Evolutionary conservation across 345 rosid genomes (phyloP), one percentile per base, ranked within the genome.

Genomic region (Linum lewisii): DNA sequence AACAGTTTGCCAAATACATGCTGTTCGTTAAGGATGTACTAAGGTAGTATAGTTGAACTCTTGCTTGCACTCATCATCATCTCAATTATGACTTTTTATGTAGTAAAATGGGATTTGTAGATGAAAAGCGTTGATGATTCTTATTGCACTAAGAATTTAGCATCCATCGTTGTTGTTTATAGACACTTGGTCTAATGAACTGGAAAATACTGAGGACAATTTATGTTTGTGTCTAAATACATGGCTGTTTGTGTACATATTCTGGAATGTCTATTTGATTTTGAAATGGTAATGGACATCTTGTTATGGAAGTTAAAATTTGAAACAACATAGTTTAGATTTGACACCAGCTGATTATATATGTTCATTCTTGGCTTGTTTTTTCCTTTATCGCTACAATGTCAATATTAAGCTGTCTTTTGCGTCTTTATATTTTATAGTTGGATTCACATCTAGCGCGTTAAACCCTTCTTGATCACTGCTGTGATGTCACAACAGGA

Each of bases 1-100:
- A 93, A 76, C 97, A 87, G 57, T 93, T 93, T 70, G 89, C 99
- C 26, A 93, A 93, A 70, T 93, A 85, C 72, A 87, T 93, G 94
- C 79, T 75, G 65, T 93, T 93, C 75, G 87, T 89, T 49, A 93
- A 89, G 73, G 95, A 93, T 72, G 66, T 85, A 61, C 83, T 93
- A 72, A 85, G 99, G 99, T 89, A 67, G 55, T 63, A 22, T 23
- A 53, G 9, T 19, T 42, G 47, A 16, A 11, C 18, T 16, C 47
- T 11, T 42, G 16, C 9, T 9, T 38, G 9, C 45, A 38, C 45
- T 38, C 15, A 38, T 38, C 45, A 38, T 38, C n/a, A 10, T 38
- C 45, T 38, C 4, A 38, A 38, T 38, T 13, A 38, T 10, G 45
- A 38, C 3, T 38, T 38, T 13, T 38, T 38, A 38, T 8, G 45